Base-by-base conservation (phyloP, 441 rosid genomes). In the Raphanus hybrid region DNA sequence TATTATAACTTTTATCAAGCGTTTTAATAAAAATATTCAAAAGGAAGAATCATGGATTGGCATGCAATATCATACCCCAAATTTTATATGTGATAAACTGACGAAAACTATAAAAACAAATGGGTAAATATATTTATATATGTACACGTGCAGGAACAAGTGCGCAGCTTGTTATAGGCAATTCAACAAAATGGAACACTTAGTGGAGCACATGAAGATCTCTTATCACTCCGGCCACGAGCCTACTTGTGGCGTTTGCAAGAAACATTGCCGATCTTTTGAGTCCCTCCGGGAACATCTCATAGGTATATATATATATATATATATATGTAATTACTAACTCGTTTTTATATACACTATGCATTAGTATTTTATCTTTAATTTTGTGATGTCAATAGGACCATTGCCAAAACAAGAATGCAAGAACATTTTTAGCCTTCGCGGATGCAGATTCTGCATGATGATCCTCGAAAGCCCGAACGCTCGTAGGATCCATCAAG, bases 221-320 rank as follows among this genome's bases (percentile, higher is more conserved):
- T 86, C 97, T 1, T 87, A 76, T 77, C 98, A 92, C 73, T 94
- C 98, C 0, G 85, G 82, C 73, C 98, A 92, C 74, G 98, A 94
- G 76, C 95, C 98, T 71, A 79, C 81, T 39, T 94, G 98, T 59
- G 91, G 91, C 32, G 71, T 88, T 64, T 94, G 98, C 67, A 83
- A 75, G 82, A 94, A 92, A 84, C 98, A 89, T 67, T 92, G 97
- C 87, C 83, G 95, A 72, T 94, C 94, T 58, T 92, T 91, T 75
- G 98, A 94, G 67, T 92, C 98, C 65, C 89, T 94, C 14, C 84
- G 98, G 55, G 98, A 94, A 77, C 98, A 94, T 81, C 91, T 92
- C 57, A 92, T 87, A 34, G 98, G 98, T 93, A 43, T 0, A 52
- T 50, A 15, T 27, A 55, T 50, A 15, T 27, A 55, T 15, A 55